A percentile compares a stretch with the other conserved stretches of the same genome.
Conservation (phyloP, 192 early-diverging fungal species). For the Linnemannia schmuckeri region DNA sequence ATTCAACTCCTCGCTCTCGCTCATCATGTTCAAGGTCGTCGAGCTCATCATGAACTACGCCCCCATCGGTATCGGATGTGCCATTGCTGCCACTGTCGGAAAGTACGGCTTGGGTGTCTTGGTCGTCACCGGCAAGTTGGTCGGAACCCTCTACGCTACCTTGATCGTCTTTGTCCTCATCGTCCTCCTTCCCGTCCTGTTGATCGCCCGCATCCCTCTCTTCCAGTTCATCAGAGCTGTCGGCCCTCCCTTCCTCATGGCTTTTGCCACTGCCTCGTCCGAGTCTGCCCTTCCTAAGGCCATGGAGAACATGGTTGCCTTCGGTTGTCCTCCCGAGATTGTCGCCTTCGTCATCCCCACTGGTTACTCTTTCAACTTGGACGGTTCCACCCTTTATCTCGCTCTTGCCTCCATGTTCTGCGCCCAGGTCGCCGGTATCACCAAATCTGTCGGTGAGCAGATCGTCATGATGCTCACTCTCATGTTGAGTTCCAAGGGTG, state of each 20-base stretch:
- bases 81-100: conserved; percentile 73
- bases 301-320: conserved; percentile 76
- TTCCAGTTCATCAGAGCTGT: conserved; percentile 66
- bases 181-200: conserved; percentile 70
- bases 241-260: conserved; percentile 74
- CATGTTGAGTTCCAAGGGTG: conserved; percentile 78
- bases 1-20: conserved; percentile 67
- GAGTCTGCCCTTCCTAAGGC: conserved; percentile 80
- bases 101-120: conserved; percentile 71
- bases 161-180: conserved; percentile 70
- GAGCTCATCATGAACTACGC: conserved; percentile 74
- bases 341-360: conserved; percentile 77
- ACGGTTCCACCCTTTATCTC: conserved; percentile 83
- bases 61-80: conserved; percentile 75
- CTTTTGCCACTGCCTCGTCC: conserved; percentile 80
- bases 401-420: conserved; percentile 74
- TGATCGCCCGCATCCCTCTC: conserved; percentile 68
- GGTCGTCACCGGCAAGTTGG: conserved; percentile 72
- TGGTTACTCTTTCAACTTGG: conserved; percentile 85
- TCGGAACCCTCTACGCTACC: conserved; percentile 72
- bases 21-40: conserved; percentile 76
- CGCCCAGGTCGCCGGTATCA: conserved; percentile 72
- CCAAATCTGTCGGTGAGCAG: conserved; percentile 68
- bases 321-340: conserved; percentile 76
- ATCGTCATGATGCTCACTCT: conserved; percentile 75